Percentiles rank a stretch among this genome's conserved stretches.
Conservation (phyloP, 2,329 filamentous ascomycete species). For the Alternaria triticimaculans region DNA sequence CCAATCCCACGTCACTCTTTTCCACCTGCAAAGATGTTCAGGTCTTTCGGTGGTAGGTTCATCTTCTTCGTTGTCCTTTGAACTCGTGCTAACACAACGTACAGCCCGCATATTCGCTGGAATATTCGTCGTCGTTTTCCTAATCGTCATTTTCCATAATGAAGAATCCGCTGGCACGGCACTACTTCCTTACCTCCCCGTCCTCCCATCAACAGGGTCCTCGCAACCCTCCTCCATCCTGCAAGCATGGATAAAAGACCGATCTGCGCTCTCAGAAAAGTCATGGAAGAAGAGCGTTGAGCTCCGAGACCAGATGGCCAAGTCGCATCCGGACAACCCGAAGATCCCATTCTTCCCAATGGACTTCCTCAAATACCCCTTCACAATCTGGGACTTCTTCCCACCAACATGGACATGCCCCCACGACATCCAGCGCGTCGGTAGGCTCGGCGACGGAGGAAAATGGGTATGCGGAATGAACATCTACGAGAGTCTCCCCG, state of each 20-base stretch:
- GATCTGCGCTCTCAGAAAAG: conserved; percentile 39
- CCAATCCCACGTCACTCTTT: conserved; percentile 1
- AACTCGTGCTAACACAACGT: conserved; percentile 3
- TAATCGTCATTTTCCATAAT: conserved; percentile 36
- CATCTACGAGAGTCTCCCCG: conserved; percentile 36
- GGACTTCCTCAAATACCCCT: conserved; percentile 41
- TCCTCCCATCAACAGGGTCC: conserved; percentile 17
- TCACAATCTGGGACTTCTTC: conserved; percentile 45
- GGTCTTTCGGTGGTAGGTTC: conserved; percentile 31
- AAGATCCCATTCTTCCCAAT: conserved; percentile 41
- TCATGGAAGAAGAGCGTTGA: conserved; percentile 40
- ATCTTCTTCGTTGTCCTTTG: background rate
- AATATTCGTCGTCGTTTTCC: conserved; percentile 31
- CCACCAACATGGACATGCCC: conserved; percentile 43
- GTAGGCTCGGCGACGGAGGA: conserved; percentile 41
- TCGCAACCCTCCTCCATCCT: conserved; percentile 24
- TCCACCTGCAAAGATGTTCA: conserved; percentile 18
- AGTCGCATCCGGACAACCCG: conserved; percentile 34
- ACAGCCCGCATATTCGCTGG: conserved; percentile 30
- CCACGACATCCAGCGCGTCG: conserved; percentile 43
- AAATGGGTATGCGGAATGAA: conserved; percentile 48
- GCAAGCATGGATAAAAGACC: conserved; percentile 35
- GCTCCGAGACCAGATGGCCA: conserved; percentile 36
- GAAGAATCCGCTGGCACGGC: conserved; percentile 28
- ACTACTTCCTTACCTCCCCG: conserved; percentile 32